Evolutionary conservation across 179 eudicot genomes (phyloP), one percentile per base, ranked within the genome.

Genomic region (Kewa caespitosa): DNA sequence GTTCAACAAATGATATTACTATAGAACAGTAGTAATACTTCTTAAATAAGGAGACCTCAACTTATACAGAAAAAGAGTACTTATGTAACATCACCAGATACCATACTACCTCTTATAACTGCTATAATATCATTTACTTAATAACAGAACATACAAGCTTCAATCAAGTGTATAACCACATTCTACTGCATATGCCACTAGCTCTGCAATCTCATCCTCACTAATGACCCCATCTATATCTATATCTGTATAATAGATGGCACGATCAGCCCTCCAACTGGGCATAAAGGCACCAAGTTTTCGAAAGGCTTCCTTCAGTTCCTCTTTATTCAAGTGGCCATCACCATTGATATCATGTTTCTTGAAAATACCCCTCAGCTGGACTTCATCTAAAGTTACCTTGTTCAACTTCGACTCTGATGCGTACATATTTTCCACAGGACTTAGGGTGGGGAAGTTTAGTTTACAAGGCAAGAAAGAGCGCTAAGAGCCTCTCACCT

Each of bases 101-200:
- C 4, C 20, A 64, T 7, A 27, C 30, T 59, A 13, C 67, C 38
- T 13, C 33, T 31, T 62, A 62, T 62, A 31, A 31, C 6, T 3
- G 38, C 31, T 32, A n/a, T 48, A 36, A 68, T 41, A 78, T 76
- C 62, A 62, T 71, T 74, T 72, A 83, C 63, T 76, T 75, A 74
- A 57, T 63, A 59, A 59, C 78, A 72, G 23, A 62, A 67, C 66
- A 70, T 41, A 75, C 34, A 70, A 48, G 38, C 55, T 33, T 74
- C 54, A 79, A 74, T 78, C 83, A 32, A 81, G 68, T 27, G 79
- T 38, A 36, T 84, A 81, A n/a, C 87, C 87, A 60, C 66, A 84
- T 27, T 84, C 85, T 31, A 66, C 54, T 2, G 85, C 84, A 74
- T 85, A 84, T 46, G 76, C 67, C 38, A 85, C 77, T 12, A 85